phyloP scores from a whole-genome alignment of 106 monocot species.

The Narthecium ossifragum region DNA sequence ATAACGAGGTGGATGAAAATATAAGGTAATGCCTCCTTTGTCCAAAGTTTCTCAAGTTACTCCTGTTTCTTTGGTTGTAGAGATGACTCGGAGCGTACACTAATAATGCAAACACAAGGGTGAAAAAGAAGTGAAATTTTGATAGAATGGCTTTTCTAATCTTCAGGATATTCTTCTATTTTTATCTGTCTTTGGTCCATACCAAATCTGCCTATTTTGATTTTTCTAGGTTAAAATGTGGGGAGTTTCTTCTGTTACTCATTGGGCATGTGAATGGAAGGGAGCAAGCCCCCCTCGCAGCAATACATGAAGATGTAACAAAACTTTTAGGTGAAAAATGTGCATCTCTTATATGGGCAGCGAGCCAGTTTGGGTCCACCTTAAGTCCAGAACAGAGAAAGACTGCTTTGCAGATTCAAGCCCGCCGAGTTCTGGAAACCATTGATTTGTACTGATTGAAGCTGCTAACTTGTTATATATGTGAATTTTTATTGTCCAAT shows the following conservation, averaged over 20 bases:
- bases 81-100: neutral
- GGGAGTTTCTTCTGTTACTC: constrained; percentile 80
- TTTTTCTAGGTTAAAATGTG: constrained; percentile 75
- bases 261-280: constrained; percentile 78
- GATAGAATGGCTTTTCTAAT: too few relatives aligned
- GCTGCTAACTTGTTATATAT: too few relatives aligned
- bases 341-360: constrained; percentile 89
- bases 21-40: constrained; percentile 47
- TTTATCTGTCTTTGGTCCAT: neutral
- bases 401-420: constrained; percentile 75
- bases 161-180: neutral
- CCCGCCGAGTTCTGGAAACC: constrained; percentile 78
- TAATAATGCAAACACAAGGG: neutral
- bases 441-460: too few relatives aligned
- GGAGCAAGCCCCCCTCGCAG: constrained; percentile 46
- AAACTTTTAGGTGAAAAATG: constrained; percentile 68
- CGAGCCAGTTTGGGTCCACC: constrained; percentile 82
- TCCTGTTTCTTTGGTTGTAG: neutral
- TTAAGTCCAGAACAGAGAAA: constrained; percentile 71
- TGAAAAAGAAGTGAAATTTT: neutral
- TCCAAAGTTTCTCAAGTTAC: neutral
- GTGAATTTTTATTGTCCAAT: too few relatives aligned
- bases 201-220: neutral
- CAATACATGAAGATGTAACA: constrained; percentile 56
- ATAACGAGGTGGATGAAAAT: constrained; percentile 60